Conservation (phyloP, 495 filamentous ascomycete species). For the Penicillium steckii region DNA sequence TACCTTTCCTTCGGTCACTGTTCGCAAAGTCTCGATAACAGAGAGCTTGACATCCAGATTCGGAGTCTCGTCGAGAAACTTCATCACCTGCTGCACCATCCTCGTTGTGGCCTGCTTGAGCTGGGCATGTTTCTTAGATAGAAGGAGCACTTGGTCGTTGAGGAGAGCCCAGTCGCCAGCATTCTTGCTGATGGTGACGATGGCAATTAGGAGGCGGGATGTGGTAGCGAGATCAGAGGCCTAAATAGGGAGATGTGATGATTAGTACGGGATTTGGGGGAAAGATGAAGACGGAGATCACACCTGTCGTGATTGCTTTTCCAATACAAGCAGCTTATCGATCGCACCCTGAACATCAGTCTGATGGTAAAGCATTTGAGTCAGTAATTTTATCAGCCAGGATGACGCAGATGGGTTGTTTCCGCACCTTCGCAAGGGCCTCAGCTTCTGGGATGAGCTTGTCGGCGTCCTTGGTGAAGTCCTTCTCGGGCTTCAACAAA, state of each 20-base stretch:
- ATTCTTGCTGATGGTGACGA: constrained; percentile 93
- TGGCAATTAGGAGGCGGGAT: constrained; percentile 77
- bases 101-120: constrained; percentile 98
- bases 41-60: constrained; percentile 82
- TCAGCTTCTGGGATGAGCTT: constrained; percentile 85
- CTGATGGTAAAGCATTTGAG: constrained; percentile 38
- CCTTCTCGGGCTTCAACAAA: constrained; percentile 67
- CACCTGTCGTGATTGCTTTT: constrained; percentile 97
- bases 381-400: background rate
- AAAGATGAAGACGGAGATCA: constrained; percentile 11
- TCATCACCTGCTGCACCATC: constrained; percentile 98
- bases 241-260: constrained; percentile 39
- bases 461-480: constrained; percentile 89
- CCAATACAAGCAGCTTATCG: constrained; percentile 85
- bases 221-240: constrained; percentile 94
- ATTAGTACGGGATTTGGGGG: constrained; percentile 6
- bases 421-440: constrained; percentile 75
- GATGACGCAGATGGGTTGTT: background rate
- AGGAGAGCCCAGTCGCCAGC: constrained; percentile 87
- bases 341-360: constrained; percentile 79
- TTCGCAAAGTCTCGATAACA: constrained; percentile 90
- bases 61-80: constrained; percentile 79
- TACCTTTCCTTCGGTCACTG: constrained; percentile 96
- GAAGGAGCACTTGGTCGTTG: constrained; percentile 91
- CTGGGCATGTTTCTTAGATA: constrained; percentile 99